A percentile compares a stretch with the other conserved stretches of the same genome.
Conservation (phyloP, 768 basidiomycete species). For the Pluteus cervinus region DNA sequence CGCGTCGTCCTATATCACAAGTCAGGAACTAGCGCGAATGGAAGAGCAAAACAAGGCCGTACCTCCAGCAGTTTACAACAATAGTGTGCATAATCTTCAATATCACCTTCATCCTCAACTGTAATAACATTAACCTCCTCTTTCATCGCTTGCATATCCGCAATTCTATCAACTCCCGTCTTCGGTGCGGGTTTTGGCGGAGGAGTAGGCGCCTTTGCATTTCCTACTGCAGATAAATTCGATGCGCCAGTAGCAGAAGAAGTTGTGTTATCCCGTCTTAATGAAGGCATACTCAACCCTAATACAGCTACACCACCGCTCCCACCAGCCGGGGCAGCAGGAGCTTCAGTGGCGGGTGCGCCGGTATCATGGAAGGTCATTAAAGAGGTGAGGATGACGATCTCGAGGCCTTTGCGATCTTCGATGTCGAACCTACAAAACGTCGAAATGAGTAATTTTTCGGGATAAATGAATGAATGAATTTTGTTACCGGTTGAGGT, state of each 20-base stretch:
- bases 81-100: slow-evolving; percentile 66
- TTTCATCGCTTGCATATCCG: slow-evolving; percentile 59
- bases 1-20: slow-evolving; percentile 56
- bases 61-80: slow-evolving; percentile 61
- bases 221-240: slow-evolving; percentile 6
- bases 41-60: slow-evolving; percentile 9
- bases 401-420: slow-evolving; percentile 82
- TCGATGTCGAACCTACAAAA: slow-evolving; percentile 76
- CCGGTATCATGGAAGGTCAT: slow-evolving; percentile 66
- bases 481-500: slow-evolving; percentile 56
- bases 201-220: slow-evolving; percentile 31
- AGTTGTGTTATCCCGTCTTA: too few relatives aligned
- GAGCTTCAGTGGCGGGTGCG: slow-evolving; percentile 5
- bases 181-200: slow-evolving; percentile 63
- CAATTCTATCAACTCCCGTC: slow-evolving; percentile 62
- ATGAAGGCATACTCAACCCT: too few relatives aligned
- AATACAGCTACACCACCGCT: background rate
- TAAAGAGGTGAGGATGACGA: slow-evolving; percentile 69
- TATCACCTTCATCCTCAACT: slow-evolving; percentile 56
- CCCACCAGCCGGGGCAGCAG: background rate
- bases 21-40: background rate
- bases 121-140: slow-evolving; percentile 75
- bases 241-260: slow-evolving; percentile 5
- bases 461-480: background rate
- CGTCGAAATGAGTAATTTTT: slow-evolving; percentile 1